Conservation (phyloP, 1,139 yeast genomes). For the Chernovozyma aurita region DNA sequence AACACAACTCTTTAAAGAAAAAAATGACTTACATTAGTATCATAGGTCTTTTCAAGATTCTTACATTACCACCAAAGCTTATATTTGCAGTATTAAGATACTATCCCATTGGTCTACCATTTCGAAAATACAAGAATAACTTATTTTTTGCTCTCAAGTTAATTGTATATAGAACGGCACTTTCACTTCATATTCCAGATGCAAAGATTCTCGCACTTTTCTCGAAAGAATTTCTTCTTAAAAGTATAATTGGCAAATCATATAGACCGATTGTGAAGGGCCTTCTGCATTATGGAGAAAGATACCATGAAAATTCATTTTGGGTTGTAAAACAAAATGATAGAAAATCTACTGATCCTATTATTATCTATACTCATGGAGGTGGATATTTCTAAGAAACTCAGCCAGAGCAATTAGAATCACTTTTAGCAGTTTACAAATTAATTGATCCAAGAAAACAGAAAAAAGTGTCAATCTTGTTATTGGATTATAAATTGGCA, state of each 20-base stretch:
- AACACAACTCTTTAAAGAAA: too few species aligned
- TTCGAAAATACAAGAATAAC: slow-evolving; percentile 6
- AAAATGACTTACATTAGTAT: slow-evolving; percentile 1
- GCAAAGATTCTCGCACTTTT: slow-evolving; percentile 5
- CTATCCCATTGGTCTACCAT: slow-evolving; percentile 7
- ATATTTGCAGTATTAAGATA: slow-evolving; percentile 2
- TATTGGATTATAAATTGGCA: slow-evolving; percentile 38
- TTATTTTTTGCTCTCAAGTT: slow-evolving; percentile 5
- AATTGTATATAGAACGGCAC: slow-evolving; percentile 4
- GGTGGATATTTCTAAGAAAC: slow-evolving; percentile 41
- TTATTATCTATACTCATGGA: slow-evolving; percentile 38
- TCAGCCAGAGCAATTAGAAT: slow-evolving; percentile 28
- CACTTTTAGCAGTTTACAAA: slow-evolving; percentile 26
- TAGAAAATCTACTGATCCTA: slow-evolving; percentile 28
- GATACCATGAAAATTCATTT: slow-evolving; percentile 27
- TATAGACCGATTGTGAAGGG: slow-evolving; percentile 7
- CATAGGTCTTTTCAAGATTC: slow-evolving; percentile 6
- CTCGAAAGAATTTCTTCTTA: slow-evolving; percentile 6
- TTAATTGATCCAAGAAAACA: slow-evolving; percentile 25
- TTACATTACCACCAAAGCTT: slow-evolving; percentile 4
- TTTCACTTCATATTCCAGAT: slow-evolving; percentile 5
- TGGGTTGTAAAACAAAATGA: slow-evolving; percentile 34
- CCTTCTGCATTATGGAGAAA: slow-evolving; percentile 29
- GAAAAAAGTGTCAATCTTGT: slow-evolving; percentile 24
- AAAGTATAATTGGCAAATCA: neutral